phyloP scores from a whole-genome alignment of 2,329 filamentous ascomycete genomes.

The Ophiostoma ulmi region DNA sequence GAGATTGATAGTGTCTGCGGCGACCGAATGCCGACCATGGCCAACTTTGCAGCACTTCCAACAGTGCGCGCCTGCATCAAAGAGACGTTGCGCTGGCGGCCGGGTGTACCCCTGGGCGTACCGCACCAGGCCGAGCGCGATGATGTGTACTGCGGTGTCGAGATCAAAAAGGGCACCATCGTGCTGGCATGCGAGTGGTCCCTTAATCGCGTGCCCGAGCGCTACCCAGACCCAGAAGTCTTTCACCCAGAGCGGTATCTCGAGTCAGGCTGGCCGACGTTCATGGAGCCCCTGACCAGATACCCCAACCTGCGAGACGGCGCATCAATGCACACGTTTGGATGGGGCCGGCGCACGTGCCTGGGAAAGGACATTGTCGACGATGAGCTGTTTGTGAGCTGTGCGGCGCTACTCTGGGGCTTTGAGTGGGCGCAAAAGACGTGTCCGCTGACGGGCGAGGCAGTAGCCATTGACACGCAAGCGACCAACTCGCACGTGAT shows the following conservation, averaged over 20 bases:
- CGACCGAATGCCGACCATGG: constrained; percentile 47
- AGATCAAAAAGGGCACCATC: constrained; percentile 46
- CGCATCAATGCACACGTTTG: constrained; percentile 57
- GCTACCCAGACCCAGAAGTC: constrained; percentile 59
- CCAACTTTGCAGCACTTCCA: constrained; percentile 48
- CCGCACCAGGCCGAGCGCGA: constrained; percentile 47
- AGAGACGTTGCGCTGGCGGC: constrained; percentile 55
- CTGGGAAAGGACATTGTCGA: constrained; percentile 59
- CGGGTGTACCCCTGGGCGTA: constrained; percentile 50
- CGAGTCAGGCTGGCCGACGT: constrained; percentile 58
- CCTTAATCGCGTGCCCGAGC: constrained; percentile 53
- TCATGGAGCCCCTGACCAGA: constrained; percentile 57
- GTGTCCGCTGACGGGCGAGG: constrained; percentile 41
- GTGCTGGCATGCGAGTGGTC: constrained; percentile 49
- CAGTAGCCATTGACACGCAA: constrained; percentile 44
- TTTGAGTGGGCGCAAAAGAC: constrained; percentile 41
- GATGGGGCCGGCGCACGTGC: constrained; percentile 59
- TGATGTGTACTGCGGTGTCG: constrained; percentile 44
- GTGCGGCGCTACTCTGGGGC: constrained; percentile 46
- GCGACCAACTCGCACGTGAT: constrained; percentile 51
- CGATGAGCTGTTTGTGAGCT: constrained; percentile 51
- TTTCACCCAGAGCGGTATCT: constrained; percentile 61
- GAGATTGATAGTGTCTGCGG: constrained; percentile 55
- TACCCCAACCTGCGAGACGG: constrained; percentile 59
- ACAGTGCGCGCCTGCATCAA: constrained; percentile 52